These are phyloP conservation scores for Clonostachys rhizophaga DNA, from an alignment of 2,329 filamentous ascomycete species.

Conservation along the genomic window DNA sequence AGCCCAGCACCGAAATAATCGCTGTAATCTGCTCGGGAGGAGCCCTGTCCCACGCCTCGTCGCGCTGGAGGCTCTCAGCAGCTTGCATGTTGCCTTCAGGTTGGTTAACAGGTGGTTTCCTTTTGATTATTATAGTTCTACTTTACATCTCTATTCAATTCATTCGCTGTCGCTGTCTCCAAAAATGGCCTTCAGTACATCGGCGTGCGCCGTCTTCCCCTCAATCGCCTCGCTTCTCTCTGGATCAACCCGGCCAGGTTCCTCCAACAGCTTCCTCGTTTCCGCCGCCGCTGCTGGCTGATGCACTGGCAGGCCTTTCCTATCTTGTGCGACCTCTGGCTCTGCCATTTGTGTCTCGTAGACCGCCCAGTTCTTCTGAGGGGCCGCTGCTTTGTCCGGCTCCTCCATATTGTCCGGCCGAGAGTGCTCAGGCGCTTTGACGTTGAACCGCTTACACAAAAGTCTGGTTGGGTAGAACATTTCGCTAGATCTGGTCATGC, in stretches of 20 bases:
- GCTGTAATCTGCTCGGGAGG: too few species aligned
- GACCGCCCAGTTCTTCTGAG: slow-evolving; percentile 2
- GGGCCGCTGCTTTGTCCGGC: slow-evolving; percentile 4
- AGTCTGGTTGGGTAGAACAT: slow-evolving; percentile 78
- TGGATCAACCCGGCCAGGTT: slow-evolving; percentile 51
- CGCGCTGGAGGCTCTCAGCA: too few species aligned
- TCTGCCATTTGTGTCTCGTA: not conserved
- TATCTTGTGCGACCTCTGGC: not conserved
- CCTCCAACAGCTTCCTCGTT: not conserved
- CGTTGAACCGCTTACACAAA: slow-evolving; percentile 91
- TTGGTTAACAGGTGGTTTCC: too few species aligned
- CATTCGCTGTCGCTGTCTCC: slow-evolving; percentile 74
- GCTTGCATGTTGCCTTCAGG: too few species aligned
- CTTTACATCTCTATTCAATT: not conserved
- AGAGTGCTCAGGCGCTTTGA: slow-evolving; percentile 70
- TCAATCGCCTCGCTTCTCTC: slow-evolving; percentile 68
- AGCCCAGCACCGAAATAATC: too few species aligned
- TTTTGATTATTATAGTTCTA: too few species aligned
- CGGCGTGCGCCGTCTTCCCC: slow-evolving; percentile 68
- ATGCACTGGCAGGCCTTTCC: slow-evolving; percentile 2
- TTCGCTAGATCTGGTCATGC: slow-evolving; percentile 68
- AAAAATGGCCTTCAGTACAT: slow-evolving; percentile 89
- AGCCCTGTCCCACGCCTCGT: too few species aligned
- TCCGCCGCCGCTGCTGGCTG: not conserved
- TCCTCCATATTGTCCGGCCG: slow-evolving; percentile 35